Evolutionary conservation across 2,329 filamentous ascomycete species (phyloP), one percentile per base, ranked within the genome.

Genomic region (Cucurbitaria berberidis): DNA sequence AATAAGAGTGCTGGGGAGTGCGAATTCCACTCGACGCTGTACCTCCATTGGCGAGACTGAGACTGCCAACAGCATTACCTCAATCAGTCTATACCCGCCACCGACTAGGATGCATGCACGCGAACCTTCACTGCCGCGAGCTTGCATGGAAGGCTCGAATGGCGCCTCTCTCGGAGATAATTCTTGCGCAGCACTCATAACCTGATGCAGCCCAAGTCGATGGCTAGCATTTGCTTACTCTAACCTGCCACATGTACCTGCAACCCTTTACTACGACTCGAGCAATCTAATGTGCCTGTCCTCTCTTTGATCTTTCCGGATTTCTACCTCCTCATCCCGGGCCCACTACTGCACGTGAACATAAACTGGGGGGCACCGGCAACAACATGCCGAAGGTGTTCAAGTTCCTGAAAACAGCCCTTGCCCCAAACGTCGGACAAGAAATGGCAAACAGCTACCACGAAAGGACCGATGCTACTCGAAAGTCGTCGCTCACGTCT

Each of bases 401-500:
- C 22, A 69, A 60, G 29, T 66, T 58, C 50, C 57, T 72, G 46
- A 72, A 64, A 42, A 45, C 59, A 13, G 69, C 63, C 3, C 63
- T 72, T 13, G 59, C 66, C 11, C 70, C 68, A 8, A 69, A 60
- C 43, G 58, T 63, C 43, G 62, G 64, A 21, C 62, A 66, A 7
- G 55, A 64, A 30, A 55, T 59, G 3, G 58, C 69, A 11, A 53
- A 57, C 18, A 45, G 48, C 13, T 64, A 59, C 22, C 42, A 62
- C 29, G 60, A 68, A 0, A 57, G 55, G 15, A 51, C 64, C 40
- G 51, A 63, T 21, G 54, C 55, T 2, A 55, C 57, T 18, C 54
- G 67, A 34, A 70, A 72, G 35, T 55, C 62, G 15, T 71, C 68
- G 1, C 69, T 66, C 42, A 64, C 66, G 15, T 71, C 69, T 15